A percentile compares a stretch with the other conserved stretches of the same genome.
Conservation (phyloP, 345 rosid species). For the Gossypium longicalyx region DNA sequence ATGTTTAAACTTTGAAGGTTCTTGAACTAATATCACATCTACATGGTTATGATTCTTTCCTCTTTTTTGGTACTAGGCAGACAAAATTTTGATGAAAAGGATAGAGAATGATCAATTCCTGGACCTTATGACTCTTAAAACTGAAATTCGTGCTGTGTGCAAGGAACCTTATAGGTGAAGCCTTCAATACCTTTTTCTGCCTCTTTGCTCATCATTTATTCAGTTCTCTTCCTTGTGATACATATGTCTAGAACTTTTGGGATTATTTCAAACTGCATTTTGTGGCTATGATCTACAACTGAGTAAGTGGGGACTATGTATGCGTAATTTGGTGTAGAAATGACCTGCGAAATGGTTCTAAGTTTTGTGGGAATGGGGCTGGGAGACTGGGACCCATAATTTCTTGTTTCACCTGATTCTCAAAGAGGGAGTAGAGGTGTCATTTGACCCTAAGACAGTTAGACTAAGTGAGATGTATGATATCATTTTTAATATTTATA, state of each 20-base stretch:
- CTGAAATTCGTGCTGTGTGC: conserved; percentile 75
- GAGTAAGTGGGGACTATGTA: background rate
- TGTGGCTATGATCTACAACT: background rate
- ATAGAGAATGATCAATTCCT: conserved; percentile 94
- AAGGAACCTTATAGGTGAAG: conserved; percentile 91
- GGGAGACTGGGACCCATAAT: background rate
- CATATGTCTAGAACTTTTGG: background rate
- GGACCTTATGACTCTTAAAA: conserved; percentile 76
- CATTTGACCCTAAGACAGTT: background rate
- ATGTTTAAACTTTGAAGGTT: background rate
- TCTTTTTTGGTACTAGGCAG: conserved; percentile 46
- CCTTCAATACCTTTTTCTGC: conserved; percentile 12
- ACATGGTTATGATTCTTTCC: conserved; percentile 3
- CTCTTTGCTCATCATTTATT: conserved; percentile 18
- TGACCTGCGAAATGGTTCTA: background rate
- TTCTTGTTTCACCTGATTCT: background rate
- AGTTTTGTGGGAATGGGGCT: background rate
- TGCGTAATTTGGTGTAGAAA: background rate
- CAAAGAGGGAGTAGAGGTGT: background rate
- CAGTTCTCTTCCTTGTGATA: conserved; percentile 3
- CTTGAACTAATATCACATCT: conserved; percentile 1
- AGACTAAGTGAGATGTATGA: background rate
- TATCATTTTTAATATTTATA: background rate
- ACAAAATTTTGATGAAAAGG: conserved; percentile 81
- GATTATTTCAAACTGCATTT: conserved; percentile 8